Conservation (phyloP, 495 filamentous ascomycete genomes). For the Penicillium waksmanii region DNA sequence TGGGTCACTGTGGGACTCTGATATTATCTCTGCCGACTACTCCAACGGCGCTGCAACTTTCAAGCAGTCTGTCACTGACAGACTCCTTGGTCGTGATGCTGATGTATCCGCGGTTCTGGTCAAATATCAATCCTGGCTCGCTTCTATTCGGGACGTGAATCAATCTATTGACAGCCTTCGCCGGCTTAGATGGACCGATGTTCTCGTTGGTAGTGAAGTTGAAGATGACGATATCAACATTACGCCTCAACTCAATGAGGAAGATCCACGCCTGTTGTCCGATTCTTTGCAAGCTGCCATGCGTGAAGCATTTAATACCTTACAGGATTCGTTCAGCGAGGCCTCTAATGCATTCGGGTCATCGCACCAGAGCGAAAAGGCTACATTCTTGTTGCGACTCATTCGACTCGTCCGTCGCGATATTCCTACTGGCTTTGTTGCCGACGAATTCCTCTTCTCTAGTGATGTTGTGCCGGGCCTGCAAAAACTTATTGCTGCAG, state of each 20-base stretch:
- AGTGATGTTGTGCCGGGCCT: slow-evolving; percentile 56
- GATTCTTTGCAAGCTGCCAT: slow-evolving; percentile 62
- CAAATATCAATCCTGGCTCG: slow-evolving; percentile 70
- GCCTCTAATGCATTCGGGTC: slow-evolving; percentile 48
- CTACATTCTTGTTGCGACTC: slow-evolving; percentile 73
- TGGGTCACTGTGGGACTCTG: slow-evolving; percentile 64
- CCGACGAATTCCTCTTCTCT: slow-evolving; percentile 42
- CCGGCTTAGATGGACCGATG: slow-evolving; percentile 73
- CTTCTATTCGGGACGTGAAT: slow-evolving; percentile 61
- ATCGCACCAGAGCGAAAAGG: slow-evolving; percentile 54
- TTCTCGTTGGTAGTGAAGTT: slow-evolving; percentile 75
- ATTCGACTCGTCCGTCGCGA: slow-evolving; percentile 74
- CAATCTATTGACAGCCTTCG: slow-evolving; percentile 67
- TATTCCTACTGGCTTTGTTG: slow-evolving; percentile 54
- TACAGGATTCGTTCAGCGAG: slow-evolving; percentile 58
- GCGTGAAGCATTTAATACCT: slow-evolving; percentile 55
- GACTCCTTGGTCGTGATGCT: slow-evolving; percentile 67
- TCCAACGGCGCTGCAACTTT: slow-evolving; percentile 59
- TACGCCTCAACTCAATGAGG: slow-evolving; percentile 64
- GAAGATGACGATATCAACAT: slow-evolving; percentile 66
- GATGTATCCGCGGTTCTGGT: slow-evolving; percentile 60
- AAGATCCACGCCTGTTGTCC: slow-evolving; percentile 71
- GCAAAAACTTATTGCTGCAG: slow-evolving; percentile 56
- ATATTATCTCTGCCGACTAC: slow-evolving; percentile 54
- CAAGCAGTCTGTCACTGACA: slow-evolving; percentile 53